These are phyloP conservation scores for Pseudozyma thailandica DNA, from an alignment of 1,284 basidiomycete species.

Conservation along the genomic window DNA sequence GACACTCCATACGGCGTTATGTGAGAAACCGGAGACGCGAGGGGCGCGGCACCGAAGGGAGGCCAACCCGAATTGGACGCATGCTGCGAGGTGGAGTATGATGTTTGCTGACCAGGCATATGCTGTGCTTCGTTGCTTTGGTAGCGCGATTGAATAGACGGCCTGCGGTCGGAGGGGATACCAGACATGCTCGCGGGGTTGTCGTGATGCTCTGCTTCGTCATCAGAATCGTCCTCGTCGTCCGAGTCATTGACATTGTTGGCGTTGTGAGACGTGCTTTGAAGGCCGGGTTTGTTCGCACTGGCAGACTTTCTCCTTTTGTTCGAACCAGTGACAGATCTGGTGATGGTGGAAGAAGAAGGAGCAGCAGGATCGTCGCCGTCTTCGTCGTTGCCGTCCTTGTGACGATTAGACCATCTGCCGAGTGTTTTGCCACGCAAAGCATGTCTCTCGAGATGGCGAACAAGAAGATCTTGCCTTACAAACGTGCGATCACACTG, in stretches of 20 bases:
- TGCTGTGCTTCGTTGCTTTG: background rate
- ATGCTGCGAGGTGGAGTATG: constrained; percentile 8
- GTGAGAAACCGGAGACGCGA: constrained; percentile 4
- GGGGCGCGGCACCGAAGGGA: constrained; percentile 1
- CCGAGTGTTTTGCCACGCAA: constrained; percentile 52
- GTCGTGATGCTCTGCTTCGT: background rate
- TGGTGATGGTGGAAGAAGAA: constrained; percentile 12
- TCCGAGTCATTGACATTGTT: constrained; percentile 18
- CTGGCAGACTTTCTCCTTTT: constrained; percentile 22
- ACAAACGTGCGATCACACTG: constrained; percentile 61
- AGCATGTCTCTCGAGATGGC: constrained; percentile 56
- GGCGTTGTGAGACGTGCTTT: background rate
- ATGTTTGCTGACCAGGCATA: background rate
- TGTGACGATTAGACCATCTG: constrained; percentile 52
- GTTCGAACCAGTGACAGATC: constrained; percentile 1
- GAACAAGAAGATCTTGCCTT: constrained; percentile 53
- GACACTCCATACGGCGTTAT: constrained; percentile 5
- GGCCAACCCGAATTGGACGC: constrained; percentile 10
- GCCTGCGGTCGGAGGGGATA: background rate
- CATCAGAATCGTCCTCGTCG: constrained; percentile 5
- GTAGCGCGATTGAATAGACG: constrained; percentile 8
- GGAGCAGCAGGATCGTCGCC: constrained; percentile 14
- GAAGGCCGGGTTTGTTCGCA: constrained; percentile 11
- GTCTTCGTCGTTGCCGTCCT: constrained; percentile 40
- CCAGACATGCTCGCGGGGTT: background rate